These are phyloP conservation scores for Marasmius fiardii DNA, from an alignment of 1,284 basidiomycete genomes.

Conservation along the genomic window DNA sequence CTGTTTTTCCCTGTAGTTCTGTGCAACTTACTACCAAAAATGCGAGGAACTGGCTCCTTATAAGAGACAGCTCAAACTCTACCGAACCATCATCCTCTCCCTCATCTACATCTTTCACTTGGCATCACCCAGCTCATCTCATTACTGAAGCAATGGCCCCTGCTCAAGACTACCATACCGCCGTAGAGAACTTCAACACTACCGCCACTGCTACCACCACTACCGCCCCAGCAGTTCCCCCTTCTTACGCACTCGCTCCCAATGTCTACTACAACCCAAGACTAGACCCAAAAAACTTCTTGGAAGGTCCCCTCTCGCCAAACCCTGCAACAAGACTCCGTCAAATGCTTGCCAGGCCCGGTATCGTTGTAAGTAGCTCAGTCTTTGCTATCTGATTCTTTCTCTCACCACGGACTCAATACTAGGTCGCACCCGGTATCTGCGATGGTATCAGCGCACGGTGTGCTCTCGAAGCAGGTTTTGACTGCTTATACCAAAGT, in stretches of 20 bases:
- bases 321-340: slow-evolving; percentile 70
- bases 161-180: not conserved
- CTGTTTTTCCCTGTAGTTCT: too few relatives aligned
- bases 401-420: not conserved
- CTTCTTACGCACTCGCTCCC: not conserved
- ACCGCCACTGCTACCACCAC: not conserved
- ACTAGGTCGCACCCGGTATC: slow-evolving; percentile 70
- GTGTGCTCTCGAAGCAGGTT: slow-evolving; percentile 75
- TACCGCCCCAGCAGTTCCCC: not conserved
- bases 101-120: not conserved
- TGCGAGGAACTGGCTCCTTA: not conserved
- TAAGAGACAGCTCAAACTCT: not conserved
- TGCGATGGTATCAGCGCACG: slow-evolving; percentile 81
- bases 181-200: not conserved
- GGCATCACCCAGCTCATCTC: not conserved
- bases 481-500: slow-evolving; percentile 72
- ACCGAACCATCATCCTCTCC: not conserved
- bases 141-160: not conserved
- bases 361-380: slow-evolving; percentile 59
- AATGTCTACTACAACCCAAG: slow-evolving; percentile 50
- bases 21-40: not conserved
- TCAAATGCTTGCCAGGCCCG: slow-evolving; percentile 72
- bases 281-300: slow-evolving; percentile 62
- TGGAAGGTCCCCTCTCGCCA: slow-evolving; percentile 61
- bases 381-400: not conserved